Percentiles rank a stretch among this genome's conserved stretches.
Conservation (phyloP, 2,329 filamentous ascomycete species). For the Achaetomium macrosporum region DNA sequence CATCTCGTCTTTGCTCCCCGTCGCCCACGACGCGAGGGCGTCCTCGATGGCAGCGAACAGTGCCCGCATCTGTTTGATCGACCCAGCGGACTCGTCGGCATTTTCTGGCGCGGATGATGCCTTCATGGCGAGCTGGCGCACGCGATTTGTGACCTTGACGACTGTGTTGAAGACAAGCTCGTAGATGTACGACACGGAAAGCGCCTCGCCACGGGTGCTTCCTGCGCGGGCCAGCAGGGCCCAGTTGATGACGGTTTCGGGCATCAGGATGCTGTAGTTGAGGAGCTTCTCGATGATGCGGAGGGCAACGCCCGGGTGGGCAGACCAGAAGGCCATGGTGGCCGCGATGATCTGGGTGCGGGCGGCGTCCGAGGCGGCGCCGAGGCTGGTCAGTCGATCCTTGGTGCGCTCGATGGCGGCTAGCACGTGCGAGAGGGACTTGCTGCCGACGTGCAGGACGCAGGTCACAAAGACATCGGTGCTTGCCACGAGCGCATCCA, state of each 20-base stretch:
- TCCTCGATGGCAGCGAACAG: conserved; percentile 80
- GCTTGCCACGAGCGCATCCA: conserved; percentile 77
- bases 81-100: conserved; percentile 43
- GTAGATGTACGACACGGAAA: conserved; percentile 73
- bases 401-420: conserved; percentile 95
- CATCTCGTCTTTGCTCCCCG: conserved; percentile 66
- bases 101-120: conserved; percentile 24
- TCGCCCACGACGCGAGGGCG: conserved; percentile 64
- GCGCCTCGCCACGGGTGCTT: conserved; percentile 51
- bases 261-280: conserved; percentile 92
- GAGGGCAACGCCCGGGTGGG: conserved; percentile 86
- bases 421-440: conserved; percentile 91
- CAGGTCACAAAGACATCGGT: conserved; percentile 92
- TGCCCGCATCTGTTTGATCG: conserved; percentile 66
- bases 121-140: conserved; percentile 64
- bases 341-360: conserved; percentile 83
- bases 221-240: conserved; percentile 58
- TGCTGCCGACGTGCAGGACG: conserved; percentile 88
- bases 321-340: conserved; percentile 87
- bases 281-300: conserved; percentile 94
- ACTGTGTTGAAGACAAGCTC: conserved; percentile 89
- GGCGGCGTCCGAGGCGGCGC: conserved; percentile 66
- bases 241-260: conserved; percentile 83
- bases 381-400: conserved; percentile 75
- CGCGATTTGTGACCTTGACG: conserved; percentile 79